Percentiles rank a stretch among this genome's conserved stretches.
phyloP scores from a whole-genome alignment of 805 yeast genomes.

The Nakazawaea siamensis region DNA sequence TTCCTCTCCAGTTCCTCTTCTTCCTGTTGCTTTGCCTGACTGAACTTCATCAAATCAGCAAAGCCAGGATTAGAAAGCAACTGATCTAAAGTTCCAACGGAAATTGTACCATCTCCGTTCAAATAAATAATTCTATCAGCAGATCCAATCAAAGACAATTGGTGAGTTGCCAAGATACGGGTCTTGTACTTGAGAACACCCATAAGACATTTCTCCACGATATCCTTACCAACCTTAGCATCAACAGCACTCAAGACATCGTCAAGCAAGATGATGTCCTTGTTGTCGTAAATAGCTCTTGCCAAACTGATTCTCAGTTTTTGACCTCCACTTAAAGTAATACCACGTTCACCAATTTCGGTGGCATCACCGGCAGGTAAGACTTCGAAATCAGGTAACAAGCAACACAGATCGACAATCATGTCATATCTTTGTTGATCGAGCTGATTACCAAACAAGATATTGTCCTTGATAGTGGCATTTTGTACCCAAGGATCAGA shows the following conservation, averaged over 20 bases:
- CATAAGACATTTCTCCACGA: conserved; percentile 35
- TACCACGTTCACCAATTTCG: conserved; percentile 70
- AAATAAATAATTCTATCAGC: conserved; percentile 25
- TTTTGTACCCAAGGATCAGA: conserved; percentile 67
- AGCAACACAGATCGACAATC: conserved; percentile 50
- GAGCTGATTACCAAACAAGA: conserved; percentile 50
- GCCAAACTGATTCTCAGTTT: conserved; percentile 68
- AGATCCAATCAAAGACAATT: conserved; percentile 27
- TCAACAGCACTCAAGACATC: conserved; percentile 73
- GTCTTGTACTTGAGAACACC: conserved; percentile 27
- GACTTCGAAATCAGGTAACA: conserved; percentile 47
- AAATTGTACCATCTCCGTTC: conserved; percentile 12
- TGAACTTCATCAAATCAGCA: conserved; percentile 35
- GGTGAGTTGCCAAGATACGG: conserved; percentile 32
- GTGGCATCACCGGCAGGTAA: conserved; percentile 61
- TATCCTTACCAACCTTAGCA: conserved; percentile 65
- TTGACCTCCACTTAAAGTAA: conserved; percentile 71
- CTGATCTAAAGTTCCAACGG: conserved; percentile 5
- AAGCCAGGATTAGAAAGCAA: conserved; percentile 30
- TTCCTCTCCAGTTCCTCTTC: conserved; percentile 14
- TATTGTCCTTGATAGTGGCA: conserved; percentile 59
- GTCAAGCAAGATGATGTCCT: conserved; percentile 55
- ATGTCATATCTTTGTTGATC: conserved; percentile 37
- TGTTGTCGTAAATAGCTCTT: conserved; percentile 59
- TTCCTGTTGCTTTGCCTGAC: conserved; percentile 23